These are phyloP conservation scores for Phytophthora hybrid DNA, from an alignment of 352 stramenopile genomes.

Conservation along the genomic window DNA sequence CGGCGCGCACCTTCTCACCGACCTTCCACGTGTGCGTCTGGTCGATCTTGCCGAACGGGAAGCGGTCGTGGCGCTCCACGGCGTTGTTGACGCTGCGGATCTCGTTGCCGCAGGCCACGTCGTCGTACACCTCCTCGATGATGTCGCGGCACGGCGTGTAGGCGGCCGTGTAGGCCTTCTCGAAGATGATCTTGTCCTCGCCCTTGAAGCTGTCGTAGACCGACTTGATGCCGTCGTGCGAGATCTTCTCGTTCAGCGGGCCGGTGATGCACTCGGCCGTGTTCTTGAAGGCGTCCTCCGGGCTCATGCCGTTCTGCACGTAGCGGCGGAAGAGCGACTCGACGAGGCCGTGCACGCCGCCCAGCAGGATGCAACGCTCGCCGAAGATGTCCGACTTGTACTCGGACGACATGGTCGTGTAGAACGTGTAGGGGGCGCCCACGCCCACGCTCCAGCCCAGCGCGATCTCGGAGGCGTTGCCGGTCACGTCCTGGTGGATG, in stretches of 20 bases:
- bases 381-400: slow-evolving; percentile 99
- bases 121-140: slow-evolving; percentile 98
- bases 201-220: slow-evolving; percentile 95
- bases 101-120: slow-evolving; percentile 98
- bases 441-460: slow-evolving; percentile 97
- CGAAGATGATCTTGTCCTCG: slow-evolving; percentile 94
- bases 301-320: slow-evolving; percentile 93
- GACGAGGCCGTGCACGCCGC: slow-evolving; percentile 97
- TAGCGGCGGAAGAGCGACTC: slow-evolving; percentile 98
- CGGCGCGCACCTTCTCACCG: slow-evolving; percentile 96
- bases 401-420: slow-evolving; percentile 96
- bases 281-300: slow-evolving; percentile 97
- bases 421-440: slow-evolving; percentile 98
- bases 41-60: slow-evolving; percentile 98
- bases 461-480: slow-evolving; percentile 94
- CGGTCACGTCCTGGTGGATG: slow-evolving; percentile 95
- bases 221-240: slow-evolving; percentile 96
- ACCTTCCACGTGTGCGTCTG: slow-evolving; percentile 97
- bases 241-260: slow-evolving; percentile 98
- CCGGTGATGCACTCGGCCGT: slow-evolving; percentile 98
- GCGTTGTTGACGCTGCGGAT: slow-evolving; percentile 99
- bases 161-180: slow-evolving; percentile 95
- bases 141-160: slow-evolving; percentile 98
- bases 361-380: slow-evolving; percentile 97
- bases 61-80: slow-evolving; percentile 93